These are phyloP conservation scores for Phylloporus sp. DNA, from an alignment of 768 basidiomycete species.

Conservation along the genomic window DNA sequence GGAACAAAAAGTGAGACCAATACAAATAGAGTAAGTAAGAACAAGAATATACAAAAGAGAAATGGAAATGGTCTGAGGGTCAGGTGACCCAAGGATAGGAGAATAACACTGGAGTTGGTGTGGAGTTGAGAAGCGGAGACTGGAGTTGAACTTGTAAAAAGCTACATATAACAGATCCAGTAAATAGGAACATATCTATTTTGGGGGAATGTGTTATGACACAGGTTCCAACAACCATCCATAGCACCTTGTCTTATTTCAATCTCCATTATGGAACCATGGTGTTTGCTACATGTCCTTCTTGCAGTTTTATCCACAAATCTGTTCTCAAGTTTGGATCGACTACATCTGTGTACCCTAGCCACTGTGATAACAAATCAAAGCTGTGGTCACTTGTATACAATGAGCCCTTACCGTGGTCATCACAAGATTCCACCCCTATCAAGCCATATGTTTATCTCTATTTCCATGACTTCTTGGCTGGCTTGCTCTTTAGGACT, in stretches of 20 bases:
- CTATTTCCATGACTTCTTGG: slow-evolving; percentile 5
- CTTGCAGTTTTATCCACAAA: background rate
- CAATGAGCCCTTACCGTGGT: background rate
- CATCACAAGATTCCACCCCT: background rate
- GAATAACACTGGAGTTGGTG: no score
- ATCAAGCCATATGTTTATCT: slow-evolving; percentile 8
- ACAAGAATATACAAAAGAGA: no score
- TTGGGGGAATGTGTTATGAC: background rate
- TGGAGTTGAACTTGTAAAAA: no score
- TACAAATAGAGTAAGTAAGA: no score
- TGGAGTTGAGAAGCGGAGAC: no score
- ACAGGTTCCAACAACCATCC: background rate
- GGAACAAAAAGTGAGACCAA: no score
- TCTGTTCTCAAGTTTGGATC: background rate
- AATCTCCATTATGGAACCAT: background rate
- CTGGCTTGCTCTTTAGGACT: background rate
- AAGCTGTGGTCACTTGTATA: background rate
- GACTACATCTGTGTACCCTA: background rate
- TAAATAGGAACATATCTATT: background rate
- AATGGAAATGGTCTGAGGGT: no score
- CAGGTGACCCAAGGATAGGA: no score
- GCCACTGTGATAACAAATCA: background rate
- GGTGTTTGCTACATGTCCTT: background rate
- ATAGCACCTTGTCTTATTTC: background rate
- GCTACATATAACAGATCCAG: no score